phyloP scores from a whole-genome alignment of 2,329 filamentous ascomycete genomes.

The Sarocladium oryzae region DNA sequence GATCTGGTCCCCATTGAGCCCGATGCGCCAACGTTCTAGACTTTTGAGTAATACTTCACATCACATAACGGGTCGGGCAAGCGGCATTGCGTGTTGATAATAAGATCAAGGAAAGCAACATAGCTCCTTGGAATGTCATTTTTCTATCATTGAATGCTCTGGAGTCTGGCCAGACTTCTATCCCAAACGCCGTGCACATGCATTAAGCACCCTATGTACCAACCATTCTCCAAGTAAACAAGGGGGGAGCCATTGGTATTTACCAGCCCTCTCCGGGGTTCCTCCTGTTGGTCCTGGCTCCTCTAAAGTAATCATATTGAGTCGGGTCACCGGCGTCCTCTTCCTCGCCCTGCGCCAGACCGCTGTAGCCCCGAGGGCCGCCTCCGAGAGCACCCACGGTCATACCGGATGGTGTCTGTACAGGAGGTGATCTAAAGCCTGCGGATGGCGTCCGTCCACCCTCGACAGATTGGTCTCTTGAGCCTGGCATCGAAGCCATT shows the following conservation, averaged over 20 bases:
- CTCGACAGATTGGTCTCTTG: slow-evolving; percentile 19
- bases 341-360: slow-evolving; percentile 48
- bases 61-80: background rate
- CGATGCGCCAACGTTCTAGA: slow-evolving; percentile 14
- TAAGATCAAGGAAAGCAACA: no score
- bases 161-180: slow-evolving; percentile 11
- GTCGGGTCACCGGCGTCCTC: slow-evolving; percentile 34
- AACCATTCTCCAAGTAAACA: slow-evolving; percentile 11
- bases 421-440: slow-evolving; percentile 12
- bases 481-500: slow-evolving; percentile 25
- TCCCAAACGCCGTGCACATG: slow-evolving; percentile 15
- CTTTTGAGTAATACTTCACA: background rate
- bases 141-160: background rate
- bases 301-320: slow-evolving; percentile 53
- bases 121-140: background rate
- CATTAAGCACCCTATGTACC: background rate
- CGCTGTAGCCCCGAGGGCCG: slow-evolving; percentile 53
- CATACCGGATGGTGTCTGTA: slow-evolving; percentile 27
- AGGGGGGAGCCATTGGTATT: slow-evolving; percentile 6
- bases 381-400: slow-evolving; percentile 48
- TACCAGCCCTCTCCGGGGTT: slow-evolving; percentile 35
- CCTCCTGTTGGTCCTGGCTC: slow-evolving; percentile 18
- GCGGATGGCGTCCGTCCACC: slow-evolving; percentile 16
- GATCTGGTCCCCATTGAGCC: slow-evolving; percentile 36
- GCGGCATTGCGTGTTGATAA: background rate